A percentile compares a stretch with the other conserved stretches of the same genome.
phyloP scores from a whole-genome alignment of 2,329 filamentous ascomycete species.

The Microdochium paspali region DNA sequence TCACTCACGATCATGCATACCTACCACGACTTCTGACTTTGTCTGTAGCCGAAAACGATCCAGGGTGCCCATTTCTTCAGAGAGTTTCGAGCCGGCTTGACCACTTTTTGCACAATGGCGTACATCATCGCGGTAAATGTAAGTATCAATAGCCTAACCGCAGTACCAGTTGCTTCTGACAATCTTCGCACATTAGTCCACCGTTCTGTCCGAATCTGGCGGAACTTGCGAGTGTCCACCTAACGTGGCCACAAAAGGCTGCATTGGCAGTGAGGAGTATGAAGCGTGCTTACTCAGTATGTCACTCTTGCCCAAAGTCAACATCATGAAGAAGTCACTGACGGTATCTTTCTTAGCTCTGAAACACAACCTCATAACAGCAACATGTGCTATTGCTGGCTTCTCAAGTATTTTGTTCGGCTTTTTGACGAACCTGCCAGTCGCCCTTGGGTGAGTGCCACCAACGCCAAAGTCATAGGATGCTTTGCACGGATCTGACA shows the following conservation, averaged over 20 bases:
- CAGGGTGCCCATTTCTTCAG: constrained; percentile 62
- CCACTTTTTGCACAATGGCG: constrained; percentile 74
- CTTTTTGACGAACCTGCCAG: constrained; percentile 71
- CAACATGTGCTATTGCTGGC: constrained; percentile 71
- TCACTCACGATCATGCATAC: too few species aligned
- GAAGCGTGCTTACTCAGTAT: constrained; percentile 36
- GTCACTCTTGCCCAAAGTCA: constrained; percentile 5
- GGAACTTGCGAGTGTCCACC: constrained; percentile 62
- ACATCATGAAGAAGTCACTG: constrained; percentile 2
- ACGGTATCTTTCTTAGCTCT: constrained; percentile 32
- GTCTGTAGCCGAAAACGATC: constrained; percentile 52
- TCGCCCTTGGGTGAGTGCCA: constrained; percentile 59
- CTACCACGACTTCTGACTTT: too few species aligned
- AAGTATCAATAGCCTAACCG: constrained; percentile 9
- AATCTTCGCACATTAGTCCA: constrained; percentile 35
- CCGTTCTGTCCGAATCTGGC: constrained; percentile 65
- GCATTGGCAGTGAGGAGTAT: constrained; percentile 35
- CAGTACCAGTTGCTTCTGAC: background rate
- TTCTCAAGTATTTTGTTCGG: constrained; percentile 70
- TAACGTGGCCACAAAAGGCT: constrained; percentile 28
- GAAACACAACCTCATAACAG: constrained; percentile 71
- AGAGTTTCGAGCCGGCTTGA: constrained; percentile 70
- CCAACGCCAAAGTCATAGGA: too few species aligned
- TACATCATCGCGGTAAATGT: constrained; percentile 74
- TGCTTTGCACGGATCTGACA: constrained; percentile 22